Base-by-base conservation (phyloP, 345 rosid genomes). In the Hibiscus mutabilis region DNA sequence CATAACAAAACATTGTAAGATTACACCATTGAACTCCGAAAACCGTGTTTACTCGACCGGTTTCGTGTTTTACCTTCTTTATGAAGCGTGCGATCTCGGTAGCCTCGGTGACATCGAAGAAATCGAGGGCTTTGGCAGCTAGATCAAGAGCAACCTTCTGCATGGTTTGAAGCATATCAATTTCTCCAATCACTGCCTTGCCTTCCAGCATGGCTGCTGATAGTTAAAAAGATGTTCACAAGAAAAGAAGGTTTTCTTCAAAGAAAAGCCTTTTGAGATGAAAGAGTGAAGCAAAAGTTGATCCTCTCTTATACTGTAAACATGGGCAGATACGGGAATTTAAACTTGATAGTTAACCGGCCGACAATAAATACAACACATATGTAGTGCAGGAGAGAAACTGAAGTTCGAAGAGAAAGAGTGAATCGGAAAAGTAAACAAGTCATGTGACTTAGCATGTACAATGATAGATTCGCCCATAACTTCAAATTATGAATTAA, bases 61-160 rank as follows among this genome's bases (percentile, higher is more conserved):
- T 16, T 51, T 3, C 5, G 10, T 16, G 8, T 47, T 11, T 37
- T 72, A 87, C 98, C 95, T 80, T 84, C 74, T 91, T 91, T 60
- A 91, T 91, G 84, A 88, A 88, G 65, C 87, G 81, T 10, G 97
- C 96, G 22, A 91, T 88, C 15, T 84, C 84, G 21, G 93, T 93
- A 31, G 85, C 79, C 18, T 91, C 86, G 3, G 91, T 86, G 72
- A 82, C 87, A 74, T 91, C 97, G 71, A 86, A 91, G 77, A 73
- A 75, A 80, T 91, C 97, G 10, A 93, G 91, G 57, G 98, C 93
- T 78, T 89, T 88, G 7, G 96, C 79, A 15, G 96, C 97, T 53
- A 85, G 78, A 53, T 80, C 71, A 52, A 91, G 88, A 33, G 93
- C 97, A 59, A 86, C 84, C 71, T 84, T 83, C 70, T 91, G 96